Conservation (phyloP, 805 yeast species). For the Wilhelminamyces savonicus region DNA sequence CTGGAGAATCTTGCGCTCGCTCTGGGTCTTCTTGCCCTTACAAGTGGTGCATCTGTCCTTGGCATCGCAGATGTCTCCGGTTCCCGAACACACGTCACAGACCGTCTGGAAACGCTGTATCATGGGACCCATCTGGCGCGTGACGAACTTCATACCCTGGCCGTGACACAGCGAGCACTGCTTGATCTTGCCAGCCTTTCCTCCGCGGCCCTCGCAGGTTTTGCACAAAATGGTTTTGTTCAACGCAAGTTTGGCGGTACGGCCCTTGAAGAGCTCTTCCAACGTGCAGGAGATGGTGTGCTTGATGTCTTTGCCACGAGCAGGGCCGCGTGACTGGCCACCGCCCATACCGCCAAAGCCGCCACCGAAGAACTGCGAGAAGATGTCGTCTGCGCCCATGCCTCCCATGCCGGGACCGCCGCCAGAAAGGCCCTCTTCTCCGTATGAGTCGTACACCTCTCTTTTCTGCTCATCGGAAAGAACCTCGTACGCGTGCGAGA, state of each 20-base stretch:
- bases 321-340: constrained; percentile 74
- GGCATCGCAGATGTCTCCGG: constrained; percentile 81
- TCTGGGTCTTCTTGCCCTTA: constrained; percentile 79
- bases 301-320: constrained; percentile 84
- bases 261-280: constrained; percentile 92
- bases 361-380: constrained; percentile 76
- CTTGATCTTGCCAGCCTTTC: constrained; percentile 85
- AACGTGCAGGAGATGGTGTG: constrained; percentile 80
- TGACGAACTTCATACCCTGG: constrained; percentile 82
- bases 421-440: constrained; percentile 86
- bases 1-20: constrained; percentile 88
- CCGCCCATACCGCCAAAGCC: constrained; percentile 53
- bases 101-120: constrained; percentile 94
- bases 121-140: constrained; percentile 99
- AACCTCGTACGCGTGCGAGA: constrained; percentile 84
- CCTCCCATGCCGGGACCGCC: constrained; percentile 56
- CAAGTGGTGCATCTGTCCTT: constrained; percentile 86
- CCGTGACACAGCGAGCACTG: constrained; percentile 87
- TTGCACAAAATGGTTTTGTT: constrained; percentile 88
- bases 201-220: constrained; percentile 92
- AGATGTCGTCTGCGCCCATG: constrained; percentile 65
- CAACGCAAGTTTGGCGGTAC: constrained; percentile 87
- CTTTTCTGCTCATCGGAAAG: constrained; percentile 84
- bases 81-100: constrained; percentile 89
- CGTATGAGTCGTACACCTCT: constrained; percentile 80